A percentile compares a stretch with the other conserved stretches of the same genome.
Conservation (phyloP, 2,329 filamentous ascomycete genomes). For the Grosmannia huntii region DNA sequence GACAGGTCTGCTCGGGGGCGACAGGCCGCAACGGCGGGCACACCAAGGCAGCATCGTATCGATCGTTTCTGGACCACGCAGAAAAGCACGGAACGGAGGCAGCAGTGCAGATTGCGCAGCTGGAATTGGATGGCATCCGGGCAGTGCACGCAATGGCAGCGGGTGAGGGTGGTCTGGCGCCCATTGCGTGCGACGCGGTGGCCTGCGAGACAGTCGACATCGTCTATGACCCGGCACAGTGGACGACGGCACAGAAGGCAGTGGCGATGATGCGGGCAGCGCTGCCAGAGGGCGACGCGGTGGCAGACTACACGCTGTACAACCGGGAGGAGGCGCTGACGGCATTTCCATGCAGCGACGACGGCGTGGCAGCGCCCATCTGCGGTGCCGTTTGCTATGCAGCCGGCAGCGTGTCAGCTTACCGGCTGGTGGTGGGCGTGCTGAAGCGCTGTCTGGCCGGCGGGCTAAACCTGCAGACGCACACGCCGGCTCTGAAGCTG, state of each 20-base stretch:
- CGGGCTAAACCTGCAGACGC: constrained; percentile 39
- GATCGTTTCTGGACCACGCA: constrained; percentile 35
- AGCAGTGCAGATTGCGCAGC: constrained; percentile 35
- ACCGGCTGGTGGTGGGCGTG: constrained; percentile 26
- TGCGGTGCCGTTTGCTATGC: constrained; percentile 34
- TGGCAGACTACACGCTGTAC: constrained; percentile 31
- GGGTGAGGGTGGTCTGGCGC: constrained; percentile 26
- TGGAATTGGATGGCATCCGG: constrained; percentile 40
- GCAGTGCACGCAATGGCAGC: constrained; percentile 41
- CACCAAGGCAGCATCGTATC: constrained; percentile 31
- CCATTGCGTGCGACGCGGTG: constrained; percentile 37
- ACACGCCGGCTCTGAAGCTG: constrained; percentile 28
- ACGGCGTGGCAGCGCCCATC: constrained; percentile 13
- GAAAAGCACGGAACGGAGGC: constrained; percentile 30
- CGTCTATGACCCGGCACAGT: constrained; percentile 36
- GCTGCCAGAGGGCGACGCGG: constrained; percentile 26
- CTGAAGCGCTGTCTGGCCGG: constrained; percentile 28
- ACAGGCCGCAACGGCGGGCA: constrained; percentile 45
- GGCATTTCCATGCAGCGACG: constrained; percentile 24
- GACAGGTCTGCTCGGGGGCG: constrained; percentile 53
- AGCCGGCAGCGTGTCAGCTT: constrained; percentile 28
- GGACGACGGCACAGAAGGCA: constrained; percentile 23
- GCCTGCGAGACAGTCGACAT: constrained; percentile 44
- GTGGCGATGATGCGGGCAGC: constrained; percentile 31
- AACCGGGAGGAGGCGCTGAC: constrained; percentile 26